Evolutionary conservation across 768 basidiomycete genomes (phyloP), one percentile per base, ranked within the genome.

Genomic region (Boletus vinaceobasis): DNA sequence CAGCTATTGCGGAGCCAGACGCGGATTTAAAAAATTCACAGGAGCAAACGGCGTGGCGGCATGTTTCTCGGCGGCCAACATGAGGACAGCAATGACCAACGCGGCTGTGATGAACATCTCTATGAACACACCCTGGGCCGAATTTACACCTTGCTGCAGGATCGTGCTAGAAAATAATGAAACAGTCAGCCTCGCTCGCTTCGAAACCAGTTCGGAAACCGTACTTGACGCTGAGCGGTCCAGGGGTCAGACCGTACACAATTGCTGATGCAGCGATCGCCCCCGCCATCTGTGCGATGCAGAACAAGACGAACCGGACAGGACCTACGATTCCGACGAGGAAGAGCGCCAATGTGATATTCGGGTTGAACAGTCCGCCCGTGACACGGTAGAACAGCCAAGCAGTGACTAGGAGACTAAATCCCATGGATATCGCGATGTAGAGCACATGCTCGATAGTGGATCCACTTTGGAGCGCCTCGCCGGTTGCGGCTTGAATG

Each of bases 61-160:
- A 60, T 86, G 86, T 68, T 87, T 87, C 69, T 87, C 87, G 15
- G 82, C 83, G 5, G 87, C 86, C 26, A 88, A 67, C 84, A 88
- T 87, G 57, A 87, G 78, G n/a, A 87, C 83, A 7, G 86, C 74
- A 14, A 86, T 67, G 40, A 82, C 79, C 38, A 87, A 74, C 15
- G 75, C 74, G 13, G 80, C 74, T 14, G 85, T 87, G 59, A 82
- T 78, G 68, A 87, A 87, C 79, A 86, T 83, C 65, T 88, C 86
- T 56, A 87, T 85, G 66, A 87, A 87, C 17, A 86, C 77, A 11
- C 75, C 84, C 65, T 87, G 83, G 1, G 81, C 75, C 4, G 67
- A 56, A 68, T 77, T 86, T 55, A 80, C 68, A 5, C 76, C 78
- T 19, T 68, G 62, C 9, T 73, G 72, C 33, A 83, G 72, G 59